These are phyloP conservation scores for Lentinula novae-zelandiae DNA, from an alignment of 1,284 basidiomycete genomes.

Conservation along the genomic window DNA sequence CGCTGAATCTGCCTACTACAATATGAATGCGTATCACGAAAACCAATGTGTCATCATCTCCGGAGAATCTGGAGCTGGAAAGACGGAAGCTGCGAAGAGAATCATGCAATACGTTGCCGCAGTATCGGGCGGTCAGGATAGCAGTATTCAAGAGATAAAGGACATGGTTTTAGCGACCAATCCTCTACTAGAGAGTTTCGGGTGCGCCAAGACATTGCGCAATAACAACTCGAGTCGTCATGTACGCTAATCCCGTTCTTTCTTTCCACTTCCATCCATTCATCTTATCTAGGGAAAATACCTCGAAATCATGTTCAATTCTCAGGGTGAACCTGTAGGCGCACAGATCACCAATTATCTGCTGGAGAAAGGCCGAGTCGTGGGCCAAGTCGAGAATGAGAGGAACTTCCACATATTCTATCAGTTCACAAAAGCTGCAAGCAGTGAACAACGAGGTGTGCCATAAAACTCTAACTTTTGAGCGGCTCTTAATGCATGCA, in stretches of 20 bases:
- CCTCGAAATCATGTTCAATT: slow-evolving; percentile 98
- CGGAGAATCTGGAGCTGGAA: slow-evolving; percentile 96
- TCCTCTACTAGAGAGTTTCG: slow-evolving; percentile 96
- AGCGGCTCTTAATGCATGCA: slow-evolving; percentile 13
- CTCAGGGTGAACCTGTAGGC: slow-evolving; percentile 89
- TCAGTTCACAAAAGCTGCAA: slow-evolving; percentile 97
- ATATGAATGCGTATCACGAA: slow-evolving; percentile 99
- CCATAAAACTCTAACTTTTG: background rate
- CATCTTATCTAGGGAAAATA: slow-evolving; percentile 81
- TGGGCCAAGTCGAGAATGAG: slow-evolving; percentile 95
- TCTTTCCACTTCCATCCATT: slow-evolving; percentile 6
- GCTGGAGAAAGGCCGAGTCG: slow-evolving; percentile 95
- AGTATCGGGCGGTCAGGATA: slow-evolving; percentile 84
- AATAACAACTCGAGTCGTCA: slow-evolving; percentile 99
- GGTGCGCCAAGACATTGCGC: slow-evolving; percentile 97
- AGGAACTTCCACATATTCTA: slow-evolving; percentile 99
- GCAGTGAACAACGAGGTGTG: slow-evolving; percentile 80
- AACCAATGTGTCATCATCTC: slow-evolving; percentile 99
- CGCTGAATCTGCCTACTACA: slow-evolving; percentile 97
- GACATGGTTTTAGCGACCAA: slow-evolving; percentile 99
- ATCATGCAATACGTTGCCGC: slow-evolving; percentile 99
- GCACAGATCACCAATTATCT: slow-evolving; percentile 99
- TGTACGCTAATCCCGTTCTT: slow-evolving; percentile 46
- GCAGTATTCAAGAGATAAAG: slow-evolving; percentile 94
- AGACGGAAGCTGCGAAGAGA: slow-evolving; percentile 96